A percentile compares a stretch with the other conserved stretches of the same genome.
These are phyloP conservation scores for Beauveria asiatica DNA, from an alignment of 2,329 filamentous ascomycete genomes.

Conservation along the genomic window DNA sequence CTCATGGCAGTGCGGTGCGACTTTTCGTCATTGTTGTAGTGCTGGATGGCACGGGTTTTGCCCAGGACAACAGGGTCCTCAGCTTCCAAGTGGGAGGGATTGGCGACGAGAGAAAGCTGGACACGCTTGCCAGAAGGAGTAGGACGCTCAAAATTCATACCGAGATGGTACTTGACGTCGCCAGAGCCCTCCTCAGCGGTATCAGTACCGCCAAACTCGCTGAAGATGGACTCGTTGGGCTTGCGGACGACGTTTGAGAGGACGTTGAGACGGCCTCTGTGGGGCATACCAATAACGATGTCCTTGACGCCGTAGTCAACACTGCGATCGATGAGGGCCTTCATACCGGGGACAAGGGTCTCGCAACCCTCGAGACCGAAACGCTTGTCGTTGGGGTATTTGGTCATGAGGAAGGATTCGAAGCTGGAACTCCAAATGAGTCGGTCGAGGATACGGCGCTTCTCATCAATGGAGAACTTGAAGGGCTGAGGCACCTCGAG, in stretches of 20 bases:
- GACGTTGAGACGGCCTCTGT: slow-evolving; percentile 95
- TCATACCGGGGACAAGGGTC: slow-evolving; percentile 96
- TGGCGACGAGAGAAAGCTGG: slow-evolving; percentile 96
- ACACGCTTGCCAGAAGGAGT: slow-evolving; percentile 98
- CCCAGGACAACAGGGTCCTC: slow-evolving; percentile 96
- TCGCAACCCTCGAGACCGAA: slow-evolving; percentile 98
- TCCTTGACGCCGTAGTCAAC: slow-evolving; percentile 99
- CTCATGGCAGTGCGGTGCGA: slow-evolving; percentile 87
- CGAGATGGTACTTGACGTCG: slow-evolving; percentile 98
- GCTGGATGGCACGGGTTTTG: slow-evolving; percentile 95
- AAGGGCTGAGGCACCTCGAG: slow-evolving; percentile 90
- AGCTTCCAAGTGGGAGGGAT: slow-evolving; percentile 95
- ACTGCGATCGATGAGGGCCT: slow-evolving; percentile 94
- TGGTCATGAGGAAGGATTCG: slow-evolving; percentile 88
- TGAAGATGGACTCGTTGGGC: slow-evolving; percentile 99
- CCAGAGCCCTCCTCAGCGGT: slow-evolving; percentile 91
- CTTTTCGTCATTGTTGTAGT: slow-evolving; percentile 96
- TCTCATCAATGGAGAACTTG: slow-evolving; percentile 97
- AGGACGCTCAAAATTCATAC: slow-evolving; percentile 99
- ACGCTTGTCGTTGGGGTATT: slow-evolving; percentile 99
- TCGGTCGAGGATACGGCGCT: slow-evolving; percentile 92
- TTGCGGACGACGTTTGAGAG: slow-evolving; percentile 98
- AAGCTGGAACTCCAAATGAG: slow-evolving; percentile 99
- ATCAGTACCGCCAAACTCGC: slow-evolving; percentile 84
- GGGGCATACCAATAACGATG: slow-evolving; percentile 98